Percentiles rank a stretch among this genome's conserved stretches.
Conservation (phyloP, 805 yeast genomes). For the Saturnispora kantuleensis region DNA sequence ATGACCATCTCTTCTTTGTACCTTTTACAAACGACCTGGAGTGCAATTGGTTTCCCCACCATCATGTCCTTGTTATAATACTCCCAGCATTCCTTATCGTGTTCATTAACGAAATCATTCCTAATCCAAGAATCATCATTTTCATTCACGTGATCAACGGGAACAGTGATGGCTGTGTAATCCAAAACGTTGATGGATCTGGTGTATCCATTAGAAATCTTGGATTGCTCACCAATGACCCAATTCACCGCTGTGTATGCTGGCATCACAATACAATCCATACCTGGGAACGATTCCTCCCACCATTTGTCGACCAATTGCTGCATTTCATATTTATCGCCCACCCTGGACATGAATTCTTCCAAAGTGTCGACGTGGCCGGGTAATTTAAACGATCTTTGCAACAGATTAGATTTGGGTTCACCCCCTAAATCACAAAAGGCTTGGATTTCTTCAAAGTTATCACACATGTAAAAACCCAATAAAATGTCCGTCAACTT, state of each 20-base stretch:
- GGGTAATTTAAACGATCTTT: slow-evolving; percentile 16
- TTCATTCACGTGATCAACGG: slow-evolving; percentile 33
- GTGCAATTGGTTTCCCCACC: slow-evolving; percentile 41
- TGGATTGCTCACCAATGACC: slow-evolving; percentile 30
- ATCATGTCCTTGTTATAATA: slow-evolving; percentile 34
- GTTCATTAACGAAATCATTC: slow-evolving; percentile 24
- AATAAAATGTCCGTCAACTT: slow-evolving; percentile 21
- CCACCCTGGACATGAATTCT: slow-evolving; percentile 33
- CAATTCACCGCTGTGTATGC: slow-evolving; percentile 35
- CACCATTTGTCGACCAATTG: slow-evolving; percentile 31
- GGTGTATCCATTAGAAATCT: slow-evolving; percentile 42
- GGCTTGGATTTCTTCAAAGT: slow-evolving; percentile 19
- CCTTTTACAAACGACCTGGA: slow-evolving; percentile 46
- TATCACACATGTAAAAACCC: slow-evolving; percentile 19
- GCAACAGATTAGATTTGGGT: slow-evolving; percentile 18
- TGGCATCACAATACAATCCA: slow-evolving; percentile 44
- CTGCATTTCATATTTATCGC: slow-evolving; percentile 28
- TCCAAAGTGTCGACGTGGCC: slow-evolving; percentile 11
- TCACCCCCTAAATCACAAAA: slow-evolving; percentile 23
- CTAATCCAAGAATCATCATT: slow-evolving; percentile 28
- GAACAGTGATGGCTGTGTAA: slow-evolving; percentile 36
- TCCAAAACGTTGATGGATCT: slow-evolving; percentile 45
- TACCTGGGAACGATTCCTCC: slow-evolving; percentile 20
- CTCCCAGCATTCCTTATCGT: slow-evolving; percentile 29
- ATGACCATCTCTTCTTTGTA: slow-evolving; percentile 51